These are phyloP conservation scores for Volutella citrinella DNA, from an alignment of 2,329 filamentous ascomycete genomes.

Conservation along the genomic window DNA sequence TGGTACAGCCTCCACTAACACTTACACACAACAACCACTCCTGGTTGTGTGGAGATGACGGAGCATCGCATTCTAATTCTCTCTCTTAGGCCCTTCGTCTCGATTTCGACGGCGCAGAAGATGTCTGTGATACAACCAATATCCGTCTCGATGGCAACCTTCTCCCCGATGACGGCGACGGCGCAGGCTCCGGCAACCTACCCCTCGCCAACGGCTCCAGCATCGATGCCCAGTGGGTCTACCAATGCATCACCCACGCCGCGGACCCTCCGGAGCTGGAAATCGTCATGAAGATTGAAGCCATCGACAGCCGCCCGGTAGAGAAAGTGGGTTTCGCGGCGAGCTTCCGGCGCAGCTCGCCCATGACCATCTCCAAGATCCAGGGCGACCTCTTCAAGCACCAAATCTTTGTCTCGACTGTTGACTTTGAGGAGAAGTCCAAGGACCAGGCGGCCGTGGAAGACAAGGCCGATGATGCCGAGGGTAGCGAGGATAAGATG, in stretches of 20 bases:
- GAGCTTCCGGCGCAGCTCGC: constrained; percentile 44
- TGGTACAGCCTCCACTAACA: not conserved
- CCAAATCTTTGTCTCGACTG: too few relatives aligned
- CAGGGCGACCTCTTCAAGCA: constrained; percentile 38
- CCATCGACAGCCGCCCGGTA: constrained; percentile 39
- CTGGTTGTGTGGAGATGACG: too few relatives aligned
- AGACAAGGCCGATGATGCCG: too few relatives aligned
- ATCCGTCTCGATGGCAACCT: constrained; percentile 45
- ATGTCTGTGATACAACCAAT: constrained; percentile 45
- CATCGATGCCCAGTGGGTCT: constrained; percentile 44
- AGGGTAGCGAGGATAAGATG: too few relatives aligned
- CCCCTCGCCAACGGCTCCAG: constrained; percentile 34
- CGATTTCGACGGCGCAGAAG: constrained; percentile 42
- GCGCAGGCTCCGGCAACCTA: constrained; percentile 41
- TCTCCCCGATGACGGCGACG: constrained; percentile 37
- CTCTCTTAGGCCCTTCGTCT: constrained; percentile 38
- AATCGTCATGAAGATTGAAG: constrained; percentile 41
- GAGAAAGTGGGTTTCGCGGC: constrained; percentile 39
- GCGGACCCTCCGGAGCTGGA: constrained; percentile 40
- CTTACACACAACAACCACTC: constrained; percentile 7
- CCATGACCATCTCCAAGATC: constrained; percentile 41
- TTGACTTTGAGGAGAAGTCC: too few relatives aligned
- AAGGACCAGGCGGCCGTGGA: too few relatives aligned
- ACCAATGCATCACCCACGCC: constrained; percentile 41
- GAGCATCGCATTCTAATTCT: too few relatives aligned